Evolutionary conservation across 2,329 filamentous ascomycete species (phyloP), one percentile per base, ranked within the genome.

Genomic region (Fusarium transvaalense): DNA sequence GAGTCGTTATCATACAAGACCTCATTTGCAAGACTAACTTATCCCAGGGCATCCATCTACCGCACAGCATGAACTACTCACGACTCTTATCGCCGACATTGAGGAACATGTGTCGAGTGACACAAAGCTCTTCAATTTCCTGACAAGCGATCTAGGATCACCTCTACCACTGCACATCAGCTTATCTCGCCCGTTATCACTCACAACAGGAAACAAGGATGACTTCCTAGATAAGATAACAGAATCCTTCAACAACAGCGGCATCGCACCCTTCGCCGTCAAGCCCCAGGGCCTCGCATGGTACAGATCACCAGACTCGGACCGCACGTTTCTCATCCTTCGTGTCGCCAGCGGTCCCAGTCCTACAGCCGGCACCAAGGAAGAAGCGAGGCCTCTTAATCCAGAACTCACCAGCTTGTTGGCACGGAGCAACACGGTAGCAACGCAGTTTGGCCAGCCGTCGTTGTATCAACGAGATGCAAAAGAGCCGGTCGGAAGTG

Each of bases 101-200:
- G 75, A 78, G 54, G 64, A 56, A 4, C 76, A 74, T 12, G 72
- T 82, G 10, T 72, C 73, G 19, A 63, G 72, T 42, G 71, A 74
- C 43, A 69, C 77, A n/a, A 72, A 80, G 53, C 82, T 96, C 19
- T 85, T 90, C 66, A 91, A 86, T 66, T 88, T 96, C 62, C 82
- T 98, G 8, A 87, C 86, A 41, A 97, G 91, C 66, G 92, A 96
- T 61, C 86, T 97, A 1, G 92, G 89, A 60, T 89, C 89, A 8
- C 89, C 91, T 7, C 82, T 93, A 50, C 95, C 95, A 5, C 84
- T 99, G 46, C 96, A 99, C 79, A 89, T 99, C 74, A 97, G 94
- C 71, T 85, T 99, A 9, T 98, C 96, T 10, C 86, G 93, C 8
- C 91, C 96, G 0, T 82, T 98, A 51, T 86, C 89, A 14, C 87